These are phyloP conservation scores for Cutaneotrichosporon sp. DNA, from an alignment of 1,284 basidiomycete species.

Conservation along the genomic window DNA sequence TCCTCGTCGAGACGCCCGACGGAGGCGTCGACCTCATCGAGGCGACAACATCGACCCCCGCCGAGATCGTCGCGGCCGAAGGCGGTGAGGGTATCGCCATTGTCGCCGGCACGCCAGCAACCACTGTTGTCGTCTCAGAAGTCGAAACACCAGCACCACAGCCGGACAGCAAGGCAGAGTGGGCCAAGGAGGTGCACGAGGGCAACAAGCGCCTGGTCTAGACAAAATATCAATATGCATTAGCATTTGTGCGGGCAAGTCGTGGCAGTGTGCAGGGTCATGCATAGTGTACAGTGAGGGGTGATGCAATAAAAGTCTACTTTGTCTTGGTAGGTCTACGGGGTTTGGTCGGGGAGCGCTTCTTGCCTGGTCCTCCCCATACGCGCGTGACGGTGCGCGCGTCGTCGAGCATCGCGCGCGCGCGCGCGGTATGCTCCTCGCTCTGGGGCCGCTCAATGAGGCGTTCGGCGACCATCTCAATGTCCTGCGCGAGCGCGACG, in stretches of 20 bases:
- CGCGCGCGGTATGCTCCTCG: neutral
- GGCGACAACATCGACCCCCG: neutral
- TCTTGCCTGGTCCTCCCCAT: no score
- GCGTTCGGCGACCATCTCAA: constrained; percentile 4
- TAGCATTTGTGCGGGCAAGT: neutral
- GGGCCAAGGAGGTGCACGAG: neutral
- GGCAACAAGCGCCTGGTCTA: constrained; percentile 12
- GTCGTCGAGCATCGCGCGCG: no score
- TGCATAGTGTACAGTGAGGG: no score
- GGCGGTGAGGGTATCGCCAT: neutral
- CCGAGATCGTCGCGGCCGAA: neutral
- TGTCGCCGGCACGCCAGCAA: no score
- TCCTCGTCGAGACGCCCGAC: neutral
- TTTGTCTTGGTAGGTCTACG: no score
- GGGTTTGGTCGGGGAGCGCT: no score
- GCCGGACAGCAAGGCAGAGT: neutral
- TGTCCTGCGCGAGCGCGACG: constrained; percentile 11
- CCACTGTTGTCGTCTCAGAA: no score
- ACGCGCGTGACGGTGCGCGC: no score
- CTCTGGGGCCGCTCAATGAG: constrained; percentile 1
- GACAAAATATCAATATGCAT: neutral
- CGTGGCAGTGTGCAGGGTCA: no score
- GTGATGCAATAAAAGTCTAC: no score
- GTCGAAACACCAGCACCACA: neutral
- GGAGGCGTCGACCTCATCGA: neutral